These are phyloP conservation scores for Xylaria sp. DNA, from an alignment of 2,329 filamentous ascomycete genomes.

Conservation along the genomic window DNA sequence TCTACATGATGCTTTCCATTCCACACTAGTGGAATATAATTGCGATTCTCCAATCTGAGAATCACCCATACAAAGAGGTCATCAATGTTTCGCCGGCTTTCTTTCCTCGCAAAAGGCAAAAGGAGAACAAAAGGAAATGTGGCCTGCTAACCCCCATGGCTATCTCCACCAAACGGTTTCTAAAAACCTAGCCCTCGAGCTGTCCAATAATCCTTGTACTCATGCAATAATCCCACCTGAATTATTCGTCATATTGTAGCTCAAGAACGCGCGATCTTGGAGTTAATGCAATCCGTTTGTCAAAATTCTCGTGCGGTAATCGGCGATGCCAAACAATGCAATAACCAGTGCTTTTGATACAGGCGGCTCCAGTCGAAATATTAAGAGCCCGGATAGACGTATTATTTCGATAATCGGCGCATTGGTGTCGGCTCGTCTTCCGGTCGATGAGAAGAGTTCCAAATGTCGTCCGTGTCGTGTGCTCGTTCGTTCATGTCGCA, in stretches of 20 bases:
- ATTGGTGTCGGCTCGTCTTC: conserved; percentile 2
- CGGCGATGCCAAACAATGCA: neutral
- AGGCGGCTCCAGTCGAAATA: conserved; percentile 2
- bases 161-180: neutral
- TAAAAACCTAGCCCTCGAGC: neutral
- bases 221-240: neutral
- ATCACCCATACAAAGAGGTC: conserved; percentile 11
- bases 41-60: conserved; percentile 7
- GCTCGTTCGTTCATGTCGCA: conserved; percentile 21
- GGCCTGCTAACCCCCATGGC: neutral
- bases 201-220: neutral
- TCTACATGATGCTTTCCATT: conserved; percentile 9
- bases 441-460: neutral
- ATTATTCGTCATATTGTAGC: neutral
- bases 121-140: conserved; percentile 4
- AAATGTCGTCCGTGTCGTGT: conserved; percentile 15
- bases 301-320: neutral
- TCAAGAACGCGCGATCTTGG: conserved; percentile 6
- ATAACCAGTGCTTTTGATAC: neutral
- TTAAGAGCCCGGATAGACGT: neutral
- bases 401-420: neutral
- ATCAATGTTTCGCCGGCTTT: conserved; percentile 1
- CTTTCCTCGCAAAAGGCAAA: conserved; percentile 7
- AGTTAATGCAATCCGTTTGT: conserved; percentile 14
- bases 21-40: neutral